phyloP scores from a whole-genome alignment of 2,329 filamentous ascomycete genomes.

The Curvularia verruculosa region DNA sequence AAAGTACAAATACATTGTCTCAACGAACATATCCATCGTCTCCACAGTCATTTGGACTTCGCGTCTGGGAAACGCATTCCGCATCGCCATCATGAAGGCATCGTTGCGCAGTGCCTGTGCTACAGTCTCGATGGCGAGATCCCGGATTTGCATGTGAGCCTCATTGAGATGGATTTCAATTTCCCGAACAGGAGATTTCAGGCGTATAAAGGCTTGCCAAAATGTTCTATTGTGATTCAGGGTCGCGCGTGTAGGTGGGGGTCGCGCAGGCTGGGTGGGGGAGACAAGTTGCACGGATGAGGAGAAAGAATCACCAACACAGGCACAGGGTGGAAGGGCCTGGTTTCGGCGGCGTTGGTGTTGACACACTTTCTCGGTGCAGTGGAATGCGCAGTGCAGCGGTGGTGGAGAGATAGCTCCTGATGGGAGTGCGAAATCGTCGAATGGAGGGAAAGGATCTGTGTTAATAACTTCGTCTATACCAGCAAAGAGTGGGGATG shows the following conservation, averaged over 20 bases:
- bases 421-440: not conserved
- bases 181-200: no score
- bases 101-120: not conserved
- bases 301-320: not conserved
- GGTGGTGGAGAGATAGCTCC: not conserved
- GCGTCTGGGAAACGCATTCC: not conserved
- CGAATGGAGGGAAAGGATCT: conserved; percentile 9
- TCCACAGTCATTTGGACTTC: not conserved
- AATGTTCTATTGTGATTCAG: not conserved
- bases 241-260: not conserved
- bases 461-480: conserved; percentile 10
- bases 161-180: not conserved
- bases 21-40: conserved; percentile 2
- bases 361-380: not conserved
- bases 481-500: conserved; percentile 11
- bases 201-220: not conserved
- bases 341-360: not conserved
- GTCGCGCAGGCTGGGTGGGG: not conserved
- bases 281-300: not conserved
- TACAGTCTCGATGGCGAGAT: not conserved
- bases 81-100: not conserved
- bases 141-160: not conserved
- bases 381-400: conserved; percentile 1
- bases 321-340: no score
- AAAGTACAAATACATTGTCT: conserved; percentile 9